A percentile compares a stretch with the other conserved stretches of the same genome.
Conservation (phyloP, 495 filamentous ascomycete species). For the Penicillium mononematosum region DNA sequence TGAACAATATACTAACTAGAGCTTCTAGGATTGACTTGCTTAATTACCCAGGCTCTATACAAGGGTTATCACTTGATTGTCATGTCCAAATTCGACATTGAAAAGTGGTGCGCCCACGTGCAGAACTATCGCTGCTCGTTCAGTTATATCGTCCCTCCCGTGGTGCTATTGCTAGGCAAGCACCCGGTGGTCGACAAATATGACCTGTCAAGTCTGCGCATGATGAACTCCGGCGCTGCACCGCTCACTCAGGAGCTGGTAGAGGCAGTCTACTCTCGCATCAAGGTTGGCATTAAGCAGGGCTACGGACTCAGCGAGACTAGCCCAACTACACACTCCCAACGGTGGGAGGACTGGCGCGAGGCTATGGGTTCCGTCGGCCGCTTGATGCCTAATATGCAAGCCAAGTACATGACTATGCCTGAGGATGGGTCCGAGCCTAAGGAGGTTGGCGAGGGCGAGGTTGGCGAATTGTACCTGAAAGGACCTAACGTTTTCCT, state of each 20-base stretch:
- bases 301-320: constrained; percentile 88
- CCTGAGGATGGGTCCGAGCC: constrained; percentile 53
- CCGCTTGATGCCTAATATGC: constrained; percentile 74
- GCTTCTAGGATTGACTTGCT: constrained; percentile 61
- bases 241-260: constrained; percentile 83
- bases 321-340: constrained; percentile 55
- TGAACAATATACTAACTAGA: constrained; percentile 53
- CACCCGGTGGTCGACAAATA: constrained; percentile 74
- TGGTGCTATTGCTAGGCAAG: constrained; percentile 78
- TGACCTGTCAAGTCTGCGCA: constrained; percentile 73
- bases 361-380: constrained; percentile 78
- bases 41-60: constrained; percentile 63
- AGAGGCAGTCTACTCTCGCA: constrained; percentile 69
- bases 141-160: constrained; percentile 80
- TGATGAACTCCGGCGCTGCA: constrained; percentile 88
- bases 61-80: constrained; percentile 69
- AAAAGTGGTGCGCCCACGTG: constrained; percentile 70
- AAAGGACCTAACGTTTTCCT: constrained; percentile 65
- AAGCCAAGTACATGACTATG: constrained; percentile 72
- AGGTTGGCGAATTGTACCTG: constrained; percentile 66
- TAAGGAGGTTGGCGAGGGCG: constrained; percentile 55
- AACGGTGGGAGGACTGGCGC: constrained; percentile 76
- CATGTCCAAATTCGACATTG: constrained; percentile 82
- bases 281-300: constrained; percentile 75
- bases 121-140: constrained; percentile 75